Conservation (phyloP, 768 basidiomycete genomes). For the Lentinula aciculospora region DNA sequence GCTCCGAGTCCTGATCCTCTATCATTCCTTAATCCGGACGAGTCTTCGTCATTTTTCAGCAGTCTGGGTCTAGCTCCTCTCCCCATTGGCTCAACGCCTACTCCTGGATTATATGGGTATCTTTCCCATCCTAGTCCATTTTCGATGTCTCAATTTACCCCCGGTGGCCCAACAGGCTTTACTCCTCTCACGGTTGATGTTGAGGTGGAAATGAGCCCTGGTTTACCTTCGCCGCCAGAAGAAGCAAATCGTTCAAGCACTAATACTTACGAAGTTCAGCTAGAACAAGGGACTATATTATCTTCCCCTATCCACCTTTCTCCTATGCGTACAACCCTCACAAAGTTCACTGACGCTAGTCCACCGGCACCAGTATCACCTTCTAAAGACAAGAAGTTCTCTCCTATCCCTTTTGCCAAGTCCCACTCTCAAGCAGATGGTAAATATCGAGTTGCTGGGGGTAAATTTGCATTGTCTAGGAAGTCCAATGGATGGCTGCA, state of each 20-base stretch:
- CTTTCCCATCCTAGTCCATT: not conserved
- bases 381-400: conserved; percentile 38
- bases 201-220: not conserved
- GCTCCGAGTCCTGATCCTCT: not conserved
- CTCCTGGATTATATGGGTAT: not conserved
- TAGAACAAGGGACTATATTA: not conserved
- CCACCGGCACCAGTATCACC: conserved; percentile 12
- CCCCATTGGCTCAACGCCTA: not conserved
- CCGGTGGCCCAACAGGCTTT: not conserved
- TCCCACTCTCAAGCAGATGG: conserved; percentile 61
- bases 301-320: not conserved
- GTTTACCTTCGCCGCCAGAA: not conserved
- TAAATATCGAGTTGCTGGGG: conserved; percentile 53
- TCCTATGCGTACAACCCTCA: not conserved
- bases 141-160: not conserved
- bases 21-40: not conserved
- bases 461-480: conserved; percentile 52
- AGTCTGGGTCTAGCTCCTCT: not conserved
- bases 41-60: not conserved
- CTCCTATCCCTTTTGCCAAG: conserved; percentile 69
- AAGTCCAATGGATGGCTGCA: not conserved
- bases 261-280: not conserved
- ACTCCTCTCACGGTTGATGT: not conserved
- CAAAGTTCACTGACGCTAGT: not conserved
- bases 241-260: not conserved